A percentile compares a stretch with the other conserved stretches of the same genome.
Conservation (phyloP, 306 rosid species). For the Cicer arietinum region DNA sequence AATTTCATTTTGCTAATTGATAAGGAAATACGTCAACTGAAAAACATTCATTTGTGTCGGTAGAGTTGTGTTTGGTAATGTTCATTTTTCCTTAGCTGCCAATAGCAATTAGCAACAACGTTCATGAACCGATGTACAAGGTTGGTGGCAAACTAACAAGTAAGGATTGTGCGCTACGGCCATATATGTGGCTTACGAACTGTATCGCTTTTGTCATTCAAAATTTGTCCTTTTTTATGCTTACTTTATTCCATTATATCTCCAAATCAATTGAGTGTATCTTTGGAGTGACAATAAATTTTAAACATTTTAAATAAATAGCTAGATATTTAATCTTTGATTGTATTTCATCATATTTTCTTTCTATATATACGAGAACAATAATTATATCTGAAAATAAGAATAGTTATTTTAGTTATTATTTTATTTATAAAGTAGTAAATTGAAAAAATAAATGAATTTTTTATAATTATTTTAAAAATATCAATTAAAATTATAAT, state of each 20-base stretch:
- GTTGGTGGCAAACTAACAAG: neutral
- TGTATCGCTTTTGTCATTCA: slow-evolving; percentile 6
- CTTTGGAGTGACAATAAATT: too few species aligned
- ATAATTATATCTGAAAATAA: too few species aligned
- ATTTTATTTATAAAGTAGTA: too few species aligned
- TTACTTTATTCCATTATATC: neutral
- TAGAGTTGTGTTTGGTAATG: slow-evolving; percentile 37
- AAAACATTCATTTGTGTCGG: slow-evolving; percentile 47
- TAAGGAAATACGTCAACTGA: neutral
- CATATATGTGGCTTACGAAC: slow-evolving; percentile 6
- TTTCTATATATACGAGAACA: too few species aligned
- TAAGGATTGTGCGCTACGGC: neutral
- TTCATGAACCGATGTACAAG: neutral
- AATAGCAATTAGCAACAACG: neutral
- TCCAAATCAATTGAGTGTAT: neutral
- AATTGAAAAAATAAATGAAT: too few species aligned
- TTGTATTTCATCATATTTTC: too few species aligned
- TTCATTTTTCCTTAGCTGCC: neutral
- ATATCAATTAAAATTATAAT: too few species aligned
- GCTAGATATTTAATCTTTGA: too few species aligned
- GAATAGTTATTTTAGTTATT: too few species aligned
- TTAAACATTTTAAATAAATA: too few species aligned
- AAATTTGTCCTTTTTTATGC: neutral
- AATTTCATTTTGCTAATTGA: slow-evolving; percentile 28
- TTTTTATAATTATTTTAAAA: too few species aligned